A percentile compares a stretch with the other conserved stretches of the same genome.
phyloP scores from a whole-genome alignment of 2,329 filamentous ascomycete species.

The Venturia nashicola region DNA sequence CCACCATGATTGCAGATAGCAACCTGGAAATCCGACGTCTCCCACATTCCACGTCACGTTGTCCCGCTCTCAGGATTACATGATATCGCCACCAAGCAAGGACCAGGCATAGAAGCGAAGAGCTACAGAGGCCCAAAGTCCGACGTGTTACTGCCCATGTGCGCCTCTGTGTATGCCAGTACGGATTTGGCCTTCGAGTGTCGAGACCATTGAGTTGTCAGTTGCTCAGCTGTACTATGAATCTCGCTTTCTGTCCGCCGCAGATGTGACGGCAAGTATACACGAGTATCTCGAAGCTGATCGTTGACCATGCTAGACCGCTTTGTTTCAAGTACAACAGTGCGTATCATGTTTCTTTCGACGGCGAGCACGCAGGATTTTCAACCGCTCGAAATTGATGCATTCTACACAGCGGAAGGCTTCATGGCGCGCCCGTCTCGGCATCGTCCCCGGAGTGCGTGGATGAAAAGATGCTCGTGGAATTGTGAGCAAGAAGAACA shows the following conservation, averaged over 20 bases:
- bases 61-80: background rate
- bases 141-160: slow-evolving; percentile 2
- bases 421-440: background rate
- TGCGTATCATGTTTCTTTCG: background rate
- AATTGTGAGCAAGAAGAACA: background rate
- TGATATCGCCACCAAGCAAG: background rate
- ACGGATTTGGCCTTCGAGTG: background rate
- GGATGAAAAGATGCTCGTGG: background rate
- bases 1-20: background rate
- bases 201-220: background rate
- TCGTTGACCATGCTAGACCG: background rate
- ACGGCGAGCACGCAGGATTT: background rate
- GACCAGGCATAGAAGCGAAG: background rate
- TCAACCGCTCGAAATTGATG: background rate
- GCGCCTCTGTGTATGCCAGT: background rate
- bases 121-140: background rate
- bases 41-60: background rate
- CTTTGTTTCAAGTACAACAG: background rate
- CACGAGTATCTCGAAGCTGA: background rate
- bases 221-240: background rate
- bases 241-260: background rate
- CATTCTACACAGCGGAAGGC: background rate
- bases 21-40: background rate
- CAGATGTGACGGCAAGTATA: background rate
- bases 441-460: background rate